Evolutionary conservation across 108 stramenopile genomes (phyloP), one percentile per base, ranked within the genome.

Genomic region (Epithemia pelagica): DNA sequence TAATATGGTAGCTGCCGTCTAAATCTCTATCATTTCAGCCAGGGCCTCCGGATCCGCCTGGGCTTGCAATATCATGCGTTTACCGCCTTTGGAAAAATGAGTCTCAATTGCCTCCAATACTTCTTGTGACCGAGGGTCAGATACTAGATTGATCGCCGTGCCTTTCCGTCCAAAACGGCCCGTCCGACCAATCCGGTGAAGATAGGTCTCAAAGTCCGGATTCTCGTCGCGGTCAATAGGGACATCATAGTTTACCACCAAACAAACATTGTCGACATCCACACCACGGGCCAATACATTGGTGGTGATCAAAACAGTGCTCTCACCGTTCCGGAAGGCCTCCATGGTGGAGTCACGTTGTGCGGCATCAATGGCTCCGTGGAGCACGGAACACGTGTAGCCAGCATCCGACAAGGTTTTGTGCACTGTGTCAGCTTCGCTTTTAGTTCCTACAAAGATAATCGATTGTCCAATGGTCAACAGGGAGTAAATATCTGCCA

Each of bases 201-300:
- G 66, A 69, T 98, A 98, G 8, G 94, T 96, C 66, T 95, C 96
- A 71, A 75, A 93, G 77, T 98, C 97, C 19, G 96, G 92, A 7
- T 89, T 62, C 21, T 77, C 71, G 54, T 89, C 78, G 59, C 70
- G 81, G 46, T 82, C 81, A 28, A 83, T 74, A 7, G 97, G 97
- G 62, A 96, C 82, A 78, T 98, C 97, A 72, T 96, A 98, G 76
- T 98, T 98, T 28, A 98, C 91, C 25, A 98, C 97, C 31, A 98
- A 72, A 61, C 92, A 94, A 24, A 98, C 97, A 63, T 94, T 96
- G 59, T 96, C 94, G 2, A 98, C 92, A 85, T 98, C 97, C 28
- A 98, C 96, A 54, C 97, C 97, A 62, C 97, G 89, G 18, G 97
- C 95, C 68, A 98, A 70, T 8, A 96, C 95, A 72, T 98, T 98